Base-by-base conservation (phyloP, 2,329 filamentous ascomycete species). In the Paecilomyces sp. region DNA sequence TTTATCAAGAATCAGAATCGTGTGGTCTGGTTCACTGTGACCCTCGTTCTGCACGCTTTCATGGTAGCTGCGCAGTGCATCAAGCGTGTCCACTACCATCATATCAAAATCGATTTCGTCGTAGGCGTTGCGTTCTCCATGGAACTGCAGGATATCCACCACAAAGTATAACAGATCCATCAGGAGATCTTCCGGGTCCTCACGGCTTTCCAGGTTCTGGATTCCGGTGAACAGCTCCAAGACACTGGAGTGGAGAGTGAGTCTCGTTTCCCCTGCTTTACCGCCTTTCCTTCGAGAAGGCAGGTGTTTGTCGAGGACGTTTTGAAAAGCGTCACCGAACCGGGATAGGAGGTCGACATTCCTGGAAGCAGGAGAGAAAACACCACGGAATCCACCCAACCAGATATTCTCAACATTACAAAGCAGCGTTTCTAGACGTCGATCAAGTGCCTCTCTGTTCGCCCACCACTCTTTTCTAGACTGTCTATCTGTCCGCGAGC, bases 91-190 rank as follows among this genome's bases (percentile, higher is more conserved):
- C 47, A 97, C 83, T 4, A 92, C 86, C 85, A 99, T 95, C 65
- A 82, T 79, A 66, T 99, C 94, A 70, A 97, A 96, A 74, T 97
- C 93, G 63, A 99, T 90, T 76, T 99, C 94, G 67, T 99, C 94
- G 74, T 97, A 97, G 0, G 95, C 94, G 70, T 97, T 99, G 55
- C 87, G 85, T 76, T 99, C 95, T 15, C 94, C 94, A 66, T 96
- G 91, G 74, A 99, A 97, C 72, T 97, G 94, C 2, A 99, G 81
- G 57, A 97, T 92, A 68, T 99, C 94, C 5, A 99, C 88, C 1
- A 97, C 90, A 71, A 97, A 97, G 76, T 97, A 97, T 3, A 99
- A 83, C 30, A 99, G 79, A 71, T 99, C 94, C 65, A 88, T 91
- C n/a, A 99, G 78, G 0, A 88, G 86, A 68, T 97, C 93, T 63